Conservation (phyloP, 208 protist species). For the Tritrichomonas musculus region DNA sequence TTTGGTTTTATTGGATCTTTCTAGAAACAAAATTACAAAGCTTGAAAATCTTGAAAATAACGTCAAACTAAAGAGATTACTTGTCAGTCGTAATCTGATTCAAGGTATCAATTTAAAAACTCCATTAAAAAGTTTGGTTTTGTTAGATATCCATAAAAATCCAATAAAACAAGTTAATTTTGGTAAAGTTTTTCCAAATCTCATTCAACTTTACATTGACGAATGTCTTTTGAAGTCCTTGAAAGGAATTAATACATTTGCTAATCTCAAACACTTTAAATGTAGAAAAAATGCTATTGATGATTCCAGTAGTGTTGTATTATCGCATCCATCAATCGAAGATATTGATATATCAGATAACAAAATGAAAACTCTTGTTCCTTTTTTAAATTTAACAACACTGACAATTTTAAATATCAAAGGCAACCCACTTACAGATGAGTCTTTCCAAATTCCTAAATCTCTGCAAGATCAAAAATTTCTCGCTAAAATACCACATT, state of each 20-base stretch:
- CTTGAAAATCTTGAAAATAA: neutral
- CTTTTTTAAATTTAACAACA: neutral
- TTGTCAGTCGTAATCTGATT: neutral
- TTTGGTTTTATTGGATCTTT: neutral
- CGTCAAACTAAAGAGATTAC: neutral
- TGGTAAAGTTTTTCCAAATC: neutral
- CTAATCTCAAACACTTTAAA: neutral
- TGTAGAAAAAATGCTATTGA: neutral
- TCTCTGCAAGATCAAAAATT: no score
- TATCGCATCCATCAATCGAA: neutral
- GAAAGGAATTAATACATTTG: neutral
- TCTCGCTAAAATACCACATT: neutral
- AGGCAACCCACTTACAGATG: neutral
- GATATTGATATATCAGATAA: neutral
- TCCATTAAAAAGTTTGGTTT: neutral
- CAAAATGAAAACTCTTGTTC: neutral
- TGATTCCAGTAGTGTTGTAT: neutral
- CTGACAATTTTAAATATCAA: neutral
- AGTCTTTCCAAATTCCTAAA: neutral
- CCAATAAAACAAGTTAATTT: neutral
- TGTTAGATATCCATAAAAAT: slow-evolving; percentile 6
- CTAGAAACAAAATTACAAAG: neutral
- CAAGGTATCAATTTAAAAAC: neutral
- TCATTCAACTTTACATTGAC: neutral
- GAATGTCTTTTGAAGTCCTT: neutral